Evolutionary conservation across 2,329 filamentous ascomycete genomes (phyloP), one percentile per base, ranked within the genome.

Genomic region (Xylariaceae sp.): DNA sequence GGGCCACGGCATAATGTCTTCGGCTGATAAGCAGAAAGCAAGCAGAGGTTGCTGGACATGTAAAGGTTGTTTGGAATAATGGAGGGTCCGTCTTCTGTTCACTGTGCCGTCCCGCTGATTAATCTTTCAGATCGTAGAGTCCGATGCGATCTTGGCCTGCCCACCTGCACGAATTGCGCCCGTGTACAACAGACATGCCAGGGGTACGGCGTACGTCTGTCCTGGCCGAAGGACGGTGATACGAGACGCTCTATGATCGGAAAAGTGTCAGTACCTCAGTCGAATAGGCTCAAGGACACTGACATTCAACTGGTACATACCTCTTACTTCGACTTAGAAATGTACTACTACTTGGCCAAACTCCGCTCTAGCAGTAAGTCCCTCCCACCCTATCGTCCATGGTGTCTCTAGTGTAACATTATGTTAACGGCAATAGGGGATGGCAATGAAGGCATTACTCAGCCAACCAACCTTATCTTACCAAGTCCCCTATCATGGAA

Each of bases 1-100:
- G 2, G 53, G 39, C 26, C 9, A 47, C n/a, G n/a, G n/a, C n/a
- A n/a, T n/a, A 29, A 58, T 51, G 56, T 26, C 39, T 12, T 23
- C 51, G 6, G 19, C 24, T 14, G 39, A 19, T 36, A 59, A 56
- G 28, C 59, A 55, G 4, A 56, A 58, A 29, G 31, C 47, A 24
- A 33, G 5, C 17, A 51, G 28, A 33, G 52, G 59, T 41, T 61
- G 59, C 29, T 61, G 59, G 59, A 61, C 59, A n/a, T 61, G 59
- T 33, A 61, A 59, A 61, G 56, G 59, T 61, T 43, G 12, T 17
- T 19, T 41, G 14, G 7, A 28, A 36, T 16, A 16, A 26, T 26
- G 4, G 5, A 8, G 28, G 23, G 24, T 6, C 21, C 23, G 3
- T 23, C 11, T 26, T 24, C 24, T 34, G 16, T 29, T 16, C 37